Conservation (phyloP, 108 stramenopile species). For the Discostella stelligeroides region DNA sequence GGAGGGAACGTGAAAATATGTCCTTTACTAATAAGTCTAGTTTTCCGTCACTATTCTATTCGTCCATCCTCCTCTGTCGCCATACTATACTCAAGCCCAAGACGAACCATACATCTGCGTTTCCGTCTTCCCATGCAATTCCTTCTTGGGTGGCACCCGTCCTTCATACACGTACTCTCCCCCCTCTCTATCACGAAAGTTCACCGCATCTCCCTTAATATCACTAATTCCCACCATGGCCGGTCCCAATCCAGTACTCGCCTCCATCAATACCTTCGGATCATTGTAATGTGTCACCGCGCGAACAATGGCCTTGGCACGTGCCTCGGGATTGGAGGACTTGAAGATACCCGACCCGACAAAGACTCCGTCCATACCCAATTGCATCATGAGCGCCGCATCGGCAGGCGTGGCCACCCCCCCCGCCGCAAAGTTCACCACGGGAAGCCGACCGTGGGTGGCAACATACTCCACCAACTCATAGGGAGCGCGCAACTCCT, state of each 20-base stretch:
- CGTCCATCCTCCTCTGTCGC: too few species aligned
- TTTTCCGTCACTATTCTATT: too few species aligned
- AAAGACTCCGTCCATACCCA: constrained; percentile 99
- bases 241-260: constrained; percentile 92
- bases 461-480: constrained; percentile 93
- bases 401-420: constrained; percentile 99
- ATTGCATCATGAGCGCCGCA: constrained; percentile 99
- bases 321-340: constrained; percentile 89
- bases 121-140: constrained; percentile 86
- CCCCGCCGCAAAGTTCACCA: constrained; percentile 99
- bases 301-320: constrained; percentile 95
- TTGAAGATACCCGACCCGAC: constrained; percentile 99
- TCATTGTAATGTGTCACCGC: constrained; percentile 97
- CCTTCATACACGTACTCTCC: constrained; percentile 81
- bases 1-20: too few species aligned
- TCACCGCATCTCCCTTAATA: constrained; percentile 94
- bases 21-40: too few species aligned
- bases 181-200: constrained; percentile 98
- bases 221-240: constrained; percentile 99
- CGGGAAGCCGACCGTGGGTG: constrained; percentile 92
- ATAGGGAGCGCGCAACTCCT: constrained; percentile 93
- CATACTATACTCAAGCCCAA: constrained; percentile 74
- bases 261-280: constrained; percentile 96
- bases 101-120: constrained; percentile 96
- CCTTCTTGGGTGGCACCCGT: constrained; percentile 90